Evolutionary conservation across 2,329 filamentous ascomycete genomes (phyloP).

Genomic region (Rachicladosporium sp.): DNA sequence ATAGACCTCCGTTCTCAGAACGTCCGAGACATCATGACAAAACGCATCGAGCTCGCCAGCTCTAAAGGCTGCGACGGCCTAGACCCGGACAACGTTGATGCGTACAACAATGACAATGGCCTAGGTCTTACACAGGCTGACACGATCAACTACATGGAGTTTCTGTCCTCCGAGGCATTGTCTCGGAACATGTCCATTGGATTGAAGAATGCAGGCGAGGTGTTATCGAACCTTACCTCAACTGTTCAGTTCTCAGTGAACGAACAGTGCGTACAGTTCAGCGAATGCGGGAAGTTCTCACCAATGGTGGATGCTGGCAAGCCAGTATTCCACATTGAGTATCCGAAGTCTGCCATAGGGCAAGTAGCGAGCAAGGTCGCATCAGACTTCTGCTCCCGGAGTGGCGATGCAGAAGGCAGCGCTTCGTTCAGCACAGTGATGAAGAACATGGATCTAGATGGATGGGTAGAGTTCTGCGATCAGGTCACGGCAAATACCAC

Average conservation of each 20-base stretch:
- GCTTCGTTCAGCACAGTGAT: slow-evolving; percentile 50
- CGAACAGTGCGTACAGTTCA: slow-evolving; percentile 52
- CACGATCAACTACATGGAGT: slow-evolving; percentile 47
- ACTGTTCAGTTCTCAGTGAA: slow-evolving; percentile 55
- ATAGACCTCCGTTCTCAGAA: slow-evolving; percentile 44
- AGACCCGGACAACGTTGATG: slow-evolving; percentile 23
- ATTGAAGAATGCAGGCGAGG: slow-evolving; percentile 55
- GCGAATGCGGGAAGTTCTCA: slow-evolving; percentile 47
- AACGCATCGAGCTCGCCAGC: slow-evolving; percentile 46
- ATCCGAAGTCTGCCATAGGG: slow-evolving; percentile 37
- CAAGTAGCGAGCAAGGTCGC: slow-evolving; percentile 19
- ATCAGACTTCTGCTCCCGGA: slow-evolving; percentile 31
- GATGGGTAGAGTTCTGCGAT: slow-evolving; percentile 34
- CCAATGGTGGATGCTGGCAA: slow-evolving; percentile 49
- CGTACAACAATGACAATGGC: slow-evolving; percentile 26
- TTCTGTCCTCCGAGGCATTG: slow-evolving; percentile 46
- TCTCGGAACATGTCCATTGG: slow-evolving; percentile 48
- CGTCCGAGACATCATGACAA: slow-evolving; percentile 53
- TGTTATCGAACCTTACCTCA: slow-evolving; percentile 41
- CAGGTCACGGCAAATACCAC: slow-evolving; percentile 4
- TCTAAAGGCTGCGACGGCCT: slow-evolving; percentile 28
- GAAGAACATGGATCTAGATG: slow-evolving; percentile 52
- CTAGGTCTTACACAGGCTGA: slow-evolving; percentile 45
- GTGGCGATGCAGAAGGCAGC: slow-evolving; percentile 26
- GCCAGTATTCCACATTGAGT: slow-evolving; percentile 64